Conservation (phyloP, 371 early-diverging fungal species). For the Capniomyces stellatus region DNA sequence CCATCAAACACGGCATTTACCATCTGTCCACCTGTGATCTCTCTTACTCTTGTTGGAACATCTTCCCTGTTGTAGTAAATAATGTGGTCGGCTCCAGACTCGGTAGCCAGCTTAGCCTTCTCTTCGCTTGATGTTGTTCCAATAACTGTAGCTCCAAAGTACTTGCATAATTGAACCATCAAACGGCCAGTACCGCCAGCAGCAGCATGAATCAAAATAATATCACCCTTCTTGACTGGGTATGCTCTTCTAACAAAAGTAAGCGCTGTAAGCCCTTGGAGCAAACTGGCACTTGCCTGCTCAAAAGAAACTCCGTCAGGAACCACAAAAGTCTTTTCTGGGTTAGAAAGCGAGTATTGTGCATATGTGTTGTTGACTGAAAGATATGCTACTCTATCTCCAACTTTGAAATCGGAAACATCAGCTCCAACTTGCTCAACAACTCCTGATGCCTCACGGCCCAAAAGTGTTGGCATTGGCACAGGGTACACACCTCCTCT, state of each 20-base stretch:
- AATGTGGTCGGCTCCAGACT: conserved; percentile 57
- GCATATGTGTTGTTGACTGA: conserved; percentile 42
- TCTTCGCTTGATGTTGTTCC: conserved; percentile 66
- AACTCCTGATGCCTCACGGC: conserved; percentile 75
- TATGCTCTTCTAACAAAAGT: conserved; percentile 55
- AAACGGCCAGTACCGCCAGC: conserved; percentile 81
- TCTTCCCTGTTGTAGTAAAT: conserved; percentile 47
- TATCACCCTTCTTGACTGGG: conserved; percentile 53
- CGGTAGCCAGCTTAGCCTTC: conserved; percentile 56
- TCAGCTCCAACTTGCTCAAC: conserved; percentile 50
- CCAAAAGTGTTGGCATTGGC: conserved; percentile 46
- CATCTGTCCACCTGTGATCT: conserved; percentile 57
- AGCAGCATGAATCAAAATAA: conserved; percentile 73
- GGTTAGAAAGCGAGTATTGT: conserved; percentile 44
- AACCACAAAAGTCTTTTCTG: conserved; percentile 28
- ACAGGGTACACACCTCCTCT: conserved; percentile 67
- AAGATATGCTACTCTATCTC: conserved; percentile 73
- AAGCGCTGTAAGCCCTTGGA: conserved; percentile 71
- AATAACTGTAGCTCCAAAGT: conserved; percentile 72
- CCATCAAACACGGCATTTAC: conserved; percentile 85
- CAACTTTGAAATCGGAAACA: conserved; percentile 39
- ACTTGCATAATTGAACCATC: conserved; percentile 52
- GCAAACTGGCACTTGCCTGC: conserved; percentile 34
- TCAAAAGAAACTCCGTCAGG: conserved; percentile 38
- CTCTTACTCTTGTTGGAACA: conserved; percentile 42